phyloP scores from a whole-genome alignment of 805 yeast species.

The Grigorovia transvaalensis region DNA sequence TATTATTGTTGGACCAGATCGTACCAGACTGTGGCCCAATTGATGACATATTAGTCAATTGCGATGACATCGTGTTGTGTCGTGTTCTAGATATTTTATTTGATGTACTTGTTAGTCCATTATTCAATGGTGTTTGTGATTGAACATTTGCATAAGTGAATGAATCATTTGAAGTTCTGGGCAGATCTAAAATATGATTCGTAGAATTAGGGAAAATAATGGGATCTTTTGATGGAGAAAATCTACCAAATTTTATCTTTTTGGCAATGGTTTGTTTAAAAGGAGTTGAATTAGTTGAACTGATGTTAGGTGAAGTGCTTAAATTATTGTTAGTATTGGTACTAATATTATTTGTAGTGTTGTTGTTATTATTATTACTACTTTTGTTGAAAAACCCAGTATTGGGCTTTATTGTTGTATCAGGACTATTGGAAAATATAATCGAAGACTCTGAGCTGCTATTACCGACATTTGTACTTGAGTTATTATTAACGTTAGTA shows the following conservation, averaged over 20 bases:
- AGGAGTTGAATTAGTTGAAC: not conserved
- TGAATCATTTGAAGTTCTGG: conserved; percentile 26
- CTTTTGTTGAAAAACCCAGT: not conserved
- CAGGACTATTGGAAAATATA: not conserved
- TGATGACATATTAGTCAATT: conserved; percentile 27
- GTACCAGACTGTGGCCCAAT: conserved; percentile 10
- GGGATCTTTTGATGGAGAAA: conserved; percentile 23
- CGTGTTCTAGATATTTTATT: conserved; percentile 24
- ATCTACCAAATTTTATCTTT: conserved; percentile 7
- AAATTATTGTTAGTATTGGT: not conserved
- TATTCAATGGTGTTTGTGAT: conserved; percentile 5
- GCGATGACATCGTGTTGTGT: conserved; percentile 28
- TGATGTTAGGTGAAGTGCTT: not conserved
- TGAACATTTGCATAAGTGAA: conserved; percentile 11
- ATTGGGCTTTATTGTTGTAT: not conserved
- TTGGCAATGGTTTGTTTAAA: not conserved
- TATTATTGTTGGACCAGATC: conserved; percentile 19
- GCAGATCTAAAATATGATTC: conserved; percentile 15
- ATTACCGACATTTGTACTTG: not conserved
- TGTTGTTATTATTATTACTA: not conserved
- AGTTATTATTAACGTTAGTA: conserved; percentile 6
- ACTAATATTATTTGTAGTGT: not conserved
- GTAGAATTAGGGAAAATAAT: conserved; percentile 22
- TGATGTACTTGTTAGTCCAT: not conserved
- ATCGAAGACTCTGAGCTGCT: not conserved